Conservation (phyloP, 805 yeast species). For the Teunomyces funiuensis region DNA sequence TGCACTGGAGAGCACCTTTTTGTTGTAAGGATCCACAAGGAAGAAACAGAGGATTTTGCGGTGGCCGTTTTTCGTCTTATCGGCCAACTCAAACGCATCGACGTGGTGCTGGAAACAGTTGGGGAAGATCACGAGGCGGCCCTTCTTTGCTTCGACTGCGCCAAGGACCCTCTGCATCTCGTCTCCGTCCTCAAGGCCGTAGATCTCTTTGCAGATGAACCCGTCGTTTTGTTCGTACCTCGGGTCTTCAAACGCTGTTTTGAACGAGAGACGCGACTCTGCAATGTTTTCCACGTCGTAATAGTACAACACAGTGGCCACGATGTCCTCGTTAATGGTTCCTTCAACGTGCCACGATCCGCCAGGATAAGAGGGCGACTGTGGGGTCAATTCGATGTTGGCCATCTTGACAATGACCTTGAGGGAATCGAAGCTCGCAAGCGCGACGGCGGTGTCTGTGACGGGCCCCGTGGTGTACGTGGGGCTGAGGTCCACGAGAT, state of each 20-base stretch:
- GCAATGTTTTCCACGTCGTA: slow-evolving; percentile 41
- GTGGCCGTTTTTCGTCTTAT: slow-evolving; percentile 35
- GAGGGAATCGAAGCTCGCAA: slow-evolving; percentile 18
- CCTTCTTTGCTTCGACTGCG: slow-evolving; percentile 21
- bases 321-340: slow-evolving; percentile 39
- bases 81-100: slow-evolving; percentile 36
- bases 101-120: slow-evolving; percentile 41
- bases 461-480: slow-evolving; percentile 6
- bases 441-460: slow-evolving; percentile 13
- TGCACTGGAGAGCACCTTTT: slow-evolving; percentile 24
- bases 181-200: slow-evolving; percentile 31
- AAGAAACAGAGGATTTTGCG: slow-evolving; percentile 42
- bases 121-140: slow-evolving; percentile 37
- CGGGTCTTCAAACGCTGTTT: slow-evolving; percentile 30
- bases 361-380: slow-evolving; percentile 36
- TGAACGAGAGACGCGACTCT: slow-evolving; percentile 32
- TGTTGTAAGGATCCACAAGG: slow-evolving; percentile 36
- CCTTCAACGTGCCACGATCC: slow-evolving; percentile 49
- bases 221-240: slow-evolving; percentile 35
- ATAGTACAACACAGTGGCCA: slow-evolving; percentile 42
- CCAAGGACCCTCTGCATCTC: slow-evolving; percentile 26
- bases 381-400: slow-evolving; percentile 41
- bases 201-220: slow-evolving; percentile 22
- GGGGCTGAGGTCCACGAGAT: slow-evolving; percentile 3
- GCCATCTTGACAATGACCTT: slow-evolving; percentile 43